These are phyloP conservation scores for Aspergillus fumigatus DNA, from an alignment of 2,329 filamentous ascomycete species.

Conservation along the genomic window DNA sequence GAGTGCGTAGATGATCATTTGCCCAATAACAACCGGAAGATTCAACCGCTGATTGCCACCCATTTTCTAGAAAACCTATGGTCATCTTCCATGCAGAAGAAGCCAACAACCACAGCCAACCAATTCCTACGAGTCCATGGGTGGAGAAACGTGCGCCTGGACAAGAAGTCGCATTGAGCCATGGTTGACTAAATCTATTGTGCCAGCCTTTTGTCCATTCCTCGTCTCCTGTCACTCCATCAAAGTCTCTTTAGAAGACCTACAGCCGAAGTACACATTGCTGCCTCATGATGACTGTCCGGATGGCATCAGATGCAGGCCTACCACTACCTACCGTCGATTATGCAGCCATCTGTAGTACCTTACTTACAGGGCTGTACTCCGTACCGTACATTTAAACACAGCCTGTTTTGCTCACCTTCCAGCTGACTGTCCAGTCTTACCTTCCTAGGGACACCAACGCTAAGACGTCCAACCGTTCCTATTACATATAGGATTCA, in stretches of 20 bases:
- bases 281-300: background rate
- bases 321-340: background rate
- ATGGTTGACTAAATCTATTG: conserved; percentile 1
- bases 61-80: conserved; percentile 17
- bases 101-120: conserved; percentile 9
- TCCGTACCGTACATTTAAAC: background rate
- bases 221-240: background rate
- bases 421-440: background rate
- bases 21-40: background rate
- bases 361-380: background rate
- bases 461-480: background rate
- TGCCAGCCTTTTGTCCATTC: background rate
- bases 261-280: background rate
- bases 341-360: background rate
- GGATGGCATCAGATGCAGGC: background rate
- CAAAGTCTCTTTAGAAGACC: too few species aligned
- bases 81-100: conserved; percentile 18
- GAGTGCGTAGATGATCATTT: background rate
- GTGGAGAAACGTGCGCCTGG: conserved; percentile 9
- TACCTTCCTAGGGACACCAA: background rate
- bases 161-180: conserved; percentile 10
- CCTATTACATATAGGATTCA: background rate
- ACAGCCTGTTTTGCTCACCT: background rate
- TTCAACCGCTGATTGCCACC: background rate
- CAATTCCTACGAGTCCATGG: conserved; percentile 4